Conservation (phyloP, 352 stramenopile species). For the Phytophthora palmivora region DNA sequence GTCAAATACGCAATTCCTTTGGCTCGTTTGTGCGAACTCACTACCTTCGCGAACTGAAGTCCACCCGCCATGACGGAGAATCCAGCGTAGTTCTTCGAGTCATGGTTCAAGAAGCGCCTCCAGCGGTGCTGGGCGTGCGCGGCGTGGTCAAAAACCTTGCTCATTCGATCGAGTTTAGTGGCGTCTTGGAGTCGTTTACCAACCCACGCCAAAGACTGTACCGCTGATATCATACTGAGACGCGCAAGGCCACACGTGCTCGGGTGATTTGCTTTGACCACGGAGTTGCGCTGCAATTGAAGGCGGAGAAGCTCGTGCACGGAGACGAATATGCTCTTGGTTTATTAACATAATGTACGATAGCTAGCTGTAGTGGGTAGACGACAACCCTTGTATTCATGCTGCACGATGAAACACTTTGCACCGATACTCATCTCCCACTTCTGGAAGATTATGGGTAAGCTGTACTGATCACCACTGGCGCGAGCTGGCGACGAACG, state of each 20-base stretch:
- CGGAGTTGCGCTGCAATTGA: no score
- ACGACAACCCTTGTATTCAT: no score
- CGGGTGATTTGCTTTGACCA: conserved; percentile 17
- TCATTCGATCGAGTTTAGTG: neutral
- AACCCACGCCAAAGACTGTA: conserved; percentile 1
- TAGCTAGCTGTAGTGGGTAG: no score
- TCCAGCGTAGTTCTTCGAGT: conserved; percentile 37
- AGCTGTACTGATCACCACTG: conserved; percentile 16
- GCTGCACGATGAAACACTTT: neutral
- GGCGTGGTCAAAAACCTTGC: conserved; percentile 32
- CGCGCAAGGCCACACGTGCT: conserved; percentile 3
- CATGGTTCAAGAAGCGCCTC: conserved; percentile 30
- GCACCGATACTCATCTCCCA: neutral
- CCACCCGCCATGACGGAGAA: conserved; percentile 37
- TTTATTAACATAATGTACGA: conserved; percentile 25
- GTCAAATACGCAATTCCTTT: conserved; percentile 36
- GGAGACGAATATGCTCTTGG: conserved; percentile 4
- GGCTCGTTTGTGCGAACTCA: conserved; percentile 28
- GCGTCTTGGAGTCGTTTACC: conserved; percentile 12
- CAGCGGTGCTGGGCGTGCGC: conserved; percentile 38
- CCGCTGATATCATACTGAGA: conserved; percentile 5
- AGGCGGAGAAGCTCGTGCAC: neutral
- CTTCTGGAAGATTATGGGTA: conserved; percentile 9
- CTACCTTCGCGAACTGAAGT: conserved; percentile 28
- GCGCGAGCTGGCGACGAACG: conserved; percentile 10